Conservation (phyloP, 805 yeast species). For the Pichia kluyveri region DNA sequence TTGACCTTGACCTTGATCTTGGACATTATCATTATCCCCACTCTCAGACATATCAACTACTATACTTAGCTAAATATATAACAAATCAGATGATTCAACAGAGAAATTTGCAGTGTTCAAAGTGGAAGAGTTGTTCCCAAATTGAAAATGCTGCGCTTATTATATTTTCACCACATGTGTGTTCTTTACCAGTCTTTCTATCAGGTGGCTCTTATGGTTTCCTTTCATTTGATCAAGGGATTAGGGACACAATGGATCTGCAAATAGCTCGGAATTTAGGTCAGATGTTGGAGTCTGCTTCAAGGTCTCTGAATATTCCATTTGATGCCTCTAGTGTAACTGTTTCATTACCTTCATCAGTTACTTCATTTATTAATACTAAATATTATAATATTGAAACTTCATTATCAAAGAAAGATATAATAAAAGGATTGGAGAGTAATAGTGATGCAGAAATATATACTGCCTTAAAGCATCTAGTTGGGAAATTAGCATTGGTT, state of each 20-base stretch:
- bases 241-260: constrained; percentile 9
- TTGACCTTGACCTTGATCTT: not conserved
- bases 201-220: no score
- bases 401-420: constrained; percentile 49
- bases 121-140: no score
- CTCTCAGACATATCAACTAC: no score
- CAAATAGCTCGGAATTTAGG: constrained; percentile 14
- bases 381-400: constrained; percentile 15
- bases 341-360: constrained; percentile 14
- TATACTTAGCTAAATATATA: no score
- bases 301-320: constrained; percentile 6
- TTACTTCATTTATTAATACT: constrained; percentile 17
- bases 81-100: no score
- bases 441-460: constrained; percentile 56
- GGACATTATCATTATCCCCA: no score
- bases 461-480: constrained; percentile 50
- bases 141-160: no score
- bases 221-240: no score
- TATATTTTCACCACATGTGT: no score
- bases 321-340: constrained; percentile 11
- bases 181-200: no score
- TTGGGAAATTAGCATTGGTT: constrained; percentile 30
- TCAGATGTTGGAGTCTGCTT: constrained; percentile 13
- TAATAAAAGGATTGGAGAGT: constrained; percentile 58
- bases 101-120: no score